phyloP scores from a whole-genome alignment of 345 rosid genomes.

The Rhizophora apiculata region DNA sequence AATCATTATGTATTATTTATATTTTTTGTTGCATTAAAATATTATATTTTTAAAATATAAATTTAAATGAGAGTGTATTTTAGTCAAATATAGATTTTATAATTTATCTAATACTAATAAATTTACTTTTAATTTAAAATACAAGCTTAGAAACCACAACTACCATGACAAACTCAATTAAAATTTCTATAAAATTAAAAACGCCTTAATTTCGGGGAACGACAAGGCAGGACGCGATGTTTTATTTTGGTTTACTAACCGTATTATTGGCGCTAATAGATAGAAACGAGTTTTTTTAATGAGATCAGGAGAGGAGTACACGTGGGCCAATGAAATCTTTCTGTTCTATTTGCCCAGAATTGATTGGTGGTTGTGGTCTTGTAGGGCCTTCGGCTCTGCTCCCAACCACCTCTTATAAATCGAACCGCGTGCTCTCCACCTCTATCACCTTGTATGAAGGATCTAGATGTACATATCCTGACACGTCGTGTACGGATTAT shows the following conservation, averaged over 20 bases:
- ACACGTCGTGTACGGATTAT: conserved; percentile 23
- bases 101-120: too few relatives aligned
- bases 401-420: not conserved
- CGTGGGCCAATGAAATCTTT: conserved; percentile 21
- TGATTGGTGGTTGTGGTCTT: not conserved
- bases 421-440: conserved; percentile 13
- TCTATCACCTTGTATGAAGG: conserved; percentile 3
- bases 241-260: too few relatives aligned
- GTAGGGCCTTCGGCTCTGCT: not conserved
- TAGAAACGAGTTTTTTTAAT: conserved; percentile 20
- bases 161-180: too few relatives aligned
- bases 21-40: too few relatives aligned
- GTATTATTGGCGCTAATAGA: not conserved
- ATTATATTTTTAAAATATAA: too few relatives aligned
- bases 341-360: not conserved
- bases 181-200: not conserved
- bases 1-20: too few relatives aligned
- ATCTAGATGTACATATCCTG: conserved; percentile 19
- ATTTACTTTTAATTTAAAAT: too few relatives aligned
- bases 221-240: conserved; percentile 3
- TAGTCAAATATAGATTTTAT: too few relatives aligned
- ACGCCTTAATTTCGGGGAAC: not conserved
- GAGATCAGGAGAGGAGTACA: not conserved
- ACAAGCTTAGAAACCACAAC: too few relatives aligned
- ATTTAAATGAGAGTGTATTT: too few relatives aligned